Evolutionary conservation across 2,329 filamentous ascomycete species (phyloP), one percentile per base, ranked within the genome.

Genomic region (Periconia macrospinosa): DNA sequence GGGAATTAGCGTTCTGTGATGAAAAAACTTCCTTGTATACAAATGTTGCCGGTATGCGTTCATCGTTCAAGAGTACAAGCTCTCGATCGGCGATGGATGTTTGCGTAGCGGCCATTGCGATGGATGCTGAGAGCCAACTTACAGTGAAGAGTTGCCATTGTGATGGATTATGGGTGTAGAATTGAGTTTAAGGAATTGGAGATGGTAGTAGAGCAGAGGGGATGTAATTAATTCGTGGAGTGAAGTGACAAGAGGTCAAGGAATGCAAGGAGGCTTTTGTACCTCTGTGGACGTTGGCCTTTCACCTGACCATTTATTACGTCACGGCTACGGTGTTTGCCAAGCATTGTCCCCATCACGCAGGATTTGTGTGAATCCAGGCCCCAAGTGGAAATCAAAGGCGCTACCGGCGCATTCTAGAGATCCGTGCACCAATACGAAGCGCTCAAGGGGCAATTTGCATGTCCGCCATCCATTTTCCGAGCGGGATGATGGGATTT

Each of bases 131-230:
- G n/a, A n/a, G n/a, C n/a, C n/a, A n/a, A n/a, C n/a, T n/a, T n/a
- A 86, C 83, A 85, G 73, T 81, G 78, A 59, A 85, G 79, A 67
- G 81, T 82, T 55, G 82, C 80, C 82, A 84, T 85, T 77, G 68
- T 80, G 76, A 62, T 62, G 61, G 61, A 61, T 63, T 46, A 44
- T 50, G 57, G 44, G 48, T 40, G 23, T 54, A 43, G 45, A 56
- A 61, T 65, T 61, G 45, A 45, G 47, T 48, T 47, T 27, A 48
- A 45, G 42, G 23, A 8, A 27, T 27, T 27, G 23, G 23, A 27
- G 23, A 27, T 27, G 23, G 8, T 27, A 8, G 23, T 5, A 8
- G 23, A 27, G 23, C 23, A 27, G 8, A 27, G 23, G 41, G 54
- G 30, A 45, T 48, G 35, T 41, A 43, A 47, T 47, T 15, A 44